Evolutionary conservation across 2,329 filamentous ascomycete species (phyloP).

Genomic region (Cryphonectria parasitica): DNA sequence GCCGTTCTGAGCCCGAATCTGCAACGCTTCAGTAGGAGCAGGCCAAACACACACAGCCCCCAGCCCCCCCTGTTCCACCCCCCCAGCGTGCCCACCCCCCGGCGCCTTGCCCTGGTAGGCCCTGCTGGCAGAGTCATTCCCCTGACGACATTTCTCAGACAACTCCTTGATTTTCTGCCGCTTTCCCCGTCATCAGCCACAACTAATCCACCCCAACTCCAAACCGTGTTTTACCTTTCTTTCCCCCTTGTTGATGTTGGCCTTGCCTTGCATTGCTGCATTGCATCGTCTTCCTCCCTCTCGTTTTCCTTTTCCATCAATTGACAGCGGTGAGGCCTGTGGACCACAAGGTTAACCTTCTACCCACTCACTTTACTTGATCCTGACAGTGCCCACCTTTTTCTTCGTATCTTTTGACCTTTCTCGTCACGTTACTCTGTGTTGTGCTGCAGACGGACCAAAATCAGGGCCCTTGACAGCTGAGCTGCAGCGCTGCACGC

Average conservation of each 20-base stretch:
- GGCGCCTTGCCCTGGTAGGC: not conserved
- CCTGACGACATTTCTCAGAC: slow-evolving; percentile 5
- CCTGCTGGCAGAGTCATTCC: not conserved
- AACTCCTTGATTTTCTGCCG: slow-evolving; percentile 9
- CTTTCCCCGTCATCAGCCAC: not conserved
- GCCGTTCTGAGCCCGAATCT: not conserved
- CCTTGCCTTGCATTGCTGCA: not conserved
- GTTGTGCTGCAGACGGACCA: not conserved
- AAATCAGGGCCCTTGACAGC: not conserved
- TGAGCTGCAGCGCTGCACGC: not conserved
- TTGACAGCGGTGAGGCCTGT: not conserved
- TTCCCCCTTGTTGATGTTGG: not conserved
- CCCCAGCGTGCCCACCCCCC: not conserved
- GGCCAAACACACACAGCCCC: not conserved
- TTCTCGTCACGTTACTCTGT: not conserved
- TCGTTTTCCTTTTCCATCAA: not conserved
- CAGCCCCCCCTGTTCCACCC: too few relatives aligned
- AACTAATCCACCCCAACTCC: not conserved
- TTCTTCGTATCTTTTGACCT: not conserved
- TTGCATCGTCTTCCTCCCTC: not conserved
- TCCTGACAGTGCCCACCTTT: not conserved
- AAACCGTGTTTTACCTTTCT: not conserved
- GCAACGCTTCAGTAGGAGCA: not conserved
- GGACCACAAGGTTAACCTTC: not conserved
- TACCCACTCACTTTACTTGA: not conserved